Conservation (phyloP, 225 moss, liverwort and hornwort genomes). For the Bryum argenteum region DNA sequence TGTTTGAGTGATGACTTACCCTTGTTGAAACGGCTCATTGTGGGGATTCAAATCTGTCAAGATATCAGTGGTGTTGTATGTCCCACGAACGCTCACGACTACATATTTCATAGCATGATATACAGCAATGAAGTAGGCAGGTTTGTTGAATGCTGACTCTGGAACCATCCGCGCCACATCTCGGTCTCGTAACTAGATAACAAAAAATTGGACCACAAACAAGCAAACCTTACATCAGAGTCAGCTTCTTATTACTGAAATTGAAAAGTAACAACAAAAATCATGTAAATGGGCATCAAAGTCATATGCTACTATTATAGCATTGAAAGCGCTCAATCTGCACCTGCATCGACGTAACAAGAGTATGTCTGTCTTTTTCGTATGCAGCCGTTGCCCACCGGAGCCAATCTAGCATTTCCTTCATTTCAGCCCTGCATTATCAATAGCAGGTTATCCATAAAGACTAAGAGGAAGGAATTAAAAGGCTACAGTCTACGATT, state of each 20-base stretch:
- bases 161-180: conserved; percentile 62
- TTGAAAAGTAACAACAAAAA: background rate
- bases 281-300: too few relatives aligned
- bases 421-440: conserved; percentile 46
- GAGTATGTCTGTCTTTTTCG: conserved; percentile 47
- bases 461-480: background rate
- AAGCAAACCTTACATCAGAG: background rate
- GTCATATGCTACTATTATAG: too few relatives aligned
- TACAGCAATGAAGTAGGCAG: conserved; percentile 79
- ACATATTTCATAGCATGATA: conserved; percentile 57
- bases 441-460: background rate
- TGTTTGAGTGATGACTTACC: conserved; percentile 47
- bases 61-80: conserved; percentile 76
- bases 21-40: conserved; percentile 66
- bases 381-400: conserved; percentile 60
- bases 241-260: background rate
- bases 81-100: conserved; percentile 82
- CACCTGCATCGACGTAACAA: conserved; percentile 45
- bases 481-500: background rate
- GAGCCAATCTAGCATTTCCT: conserved; percentile 55
- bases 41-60: conserved; percentile 85
- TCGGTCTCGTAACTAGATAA: conserved; percentile 51
- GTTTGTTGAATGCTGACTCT: conserved; percentile 64
- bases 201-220: conserved; percentile 7
- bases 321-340: background rate